These are phyloP conservation scores for Fistulinella staudtii DNA, from an alignment of 1,284 basidiomycete species.

Conservation along the genomic window DNA sequence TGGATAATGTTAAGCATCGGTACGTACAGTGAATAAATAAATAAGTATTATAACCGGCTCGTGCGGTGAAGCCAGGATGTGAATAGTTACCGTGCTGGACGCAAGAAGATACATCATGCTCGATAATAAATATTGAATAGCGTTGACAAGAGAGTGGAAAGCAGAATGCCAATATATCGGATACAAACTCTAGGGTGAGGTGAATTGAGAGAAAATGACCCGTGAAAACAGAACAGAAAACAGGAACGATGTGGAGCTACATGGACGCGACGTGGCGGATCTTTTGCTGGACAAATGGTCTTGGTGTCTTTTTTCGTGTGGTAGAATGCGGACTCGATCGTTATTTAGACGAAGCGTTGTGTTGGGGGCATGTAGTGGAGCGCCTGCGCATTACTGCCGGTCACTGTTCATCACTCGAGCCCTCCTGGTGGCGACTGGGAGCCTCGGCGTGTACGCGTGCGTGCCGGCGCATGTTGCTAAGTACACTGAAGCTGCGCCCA, in stretches of 20 bases:
- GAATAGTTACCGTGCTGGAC: too few relatives aligned
- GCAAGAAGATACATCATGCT: too few relatives aligned
- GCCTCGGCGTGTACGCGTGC: constrained; percentile 63
- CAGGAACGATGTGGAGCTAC: constrained; percentile 11
- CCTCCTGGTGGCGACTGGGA: constrained; percentile 36
- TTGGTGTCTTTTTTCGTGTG: neutral
- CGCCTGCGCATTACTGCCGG: constrained; percentile 25
- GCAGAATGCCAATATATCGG: constrained; percentile 4
- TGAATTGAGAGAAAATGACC: neutral
- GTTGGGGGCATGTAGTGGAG: constrained; percentile 2
- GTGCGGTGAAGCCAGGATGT: constrained; percentile 7
- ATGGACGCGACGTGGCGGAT: constrained; percentile 2
- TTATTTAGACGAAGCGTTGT: constrained; percentile 3
- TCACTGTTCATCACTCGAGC: constrained; percentile 46
- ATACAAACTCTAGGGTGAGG: constrained; percentile 11
- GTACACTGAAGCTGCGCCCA: constrained; percentile 77
- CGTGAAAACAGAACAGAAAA: constrained; percentile 3
- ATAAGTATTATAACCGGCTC: neutral
- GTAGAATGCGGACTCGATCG: constrained; percentile 6
- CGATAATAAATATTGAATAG: constrained; percentile 9
- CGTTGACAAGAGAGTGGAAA: neutral
- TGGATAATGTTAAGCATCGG: constrained; percentile 12
- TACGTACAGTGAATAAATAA: constrained; percentile 22
- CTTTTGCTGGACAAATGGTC: constrained; percentile 1
- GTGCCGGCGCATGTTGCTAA: constrained; percentile 85